These are phyloP conservation scores for Dioszegia aurantiaca DNA, from an alignment of 768 basidiomycete genomes.

Conservation along the genomic window DNA sequence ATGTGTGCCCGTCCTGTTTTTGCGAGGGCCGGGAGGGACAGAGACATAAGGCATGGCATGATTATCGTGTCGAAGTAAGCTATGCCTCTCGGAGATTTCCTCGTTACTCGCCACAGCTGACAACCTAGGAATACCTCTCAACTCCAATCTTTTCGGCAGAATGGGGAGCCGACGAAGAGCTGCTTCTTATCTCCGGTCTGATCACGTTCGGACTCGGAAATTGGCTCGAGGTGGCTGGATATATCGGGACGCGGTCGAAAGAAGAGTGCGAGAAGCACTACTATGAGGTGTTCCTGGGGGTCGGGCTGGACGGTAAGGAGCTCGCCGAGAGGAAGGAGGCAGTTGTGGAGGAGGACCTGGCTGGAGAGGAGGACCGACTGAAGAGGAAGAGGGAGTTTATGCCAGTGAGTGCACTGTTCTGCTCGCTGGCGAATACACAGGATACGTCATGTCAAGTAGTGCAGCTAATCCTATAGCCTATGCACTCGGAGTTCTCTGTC, in stretches of 20 bases:
- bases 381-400: slow-evolving; percentile 43
- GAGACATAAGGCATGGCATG: slow-evolving; percentile 77
- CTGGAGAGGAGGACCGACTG: slow-evolving; percentile 5
- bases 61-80: slow-evolving; percentile 84
- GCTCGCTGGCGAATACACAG: too few relatives aligned
- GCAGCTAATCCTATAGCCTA: slow-evolving; percentile 39
- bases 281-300: slow-evolving; percentile 71
- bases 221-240: slow-evolving; percentile 90
- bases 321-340: slow-evolving; percentile 18
- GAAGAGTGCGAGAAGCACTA: slow-evolving; percentile 94
- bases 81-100: slow-evolving; percentile 13
- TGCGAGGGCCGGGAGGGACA: slow-evolving; percentile 85
- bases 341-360: background rate
- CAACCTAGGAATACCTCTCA: slow-evolving; percentile 79
- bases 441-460: slow-evolving; percentile 28
- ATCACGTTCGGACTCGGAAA: slow-evolving; percentile 86
- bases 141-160: slow-evolving; percentile 92
- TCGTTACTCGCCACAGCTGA: background rate
- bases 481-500: slow-evolving; percentile 60
- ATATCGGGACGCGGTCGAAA: slow-evolving; percentile 87
- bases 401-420: slow-evolving; percentile 42
- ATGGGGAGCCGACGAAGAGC: slow-evolving; percentile 99
- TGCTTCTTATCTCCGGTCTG: slow-evolving; percentile 82
- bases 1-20: slow-evolving; percentile 90
- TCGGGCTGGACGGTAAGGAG: slow-evolving; percentile 55